Evolutionary conservation across 208 protist species (phyloP), one percentile per base, ranked within the genome.

Genomic region (Crithidia brevicula): DNA sequence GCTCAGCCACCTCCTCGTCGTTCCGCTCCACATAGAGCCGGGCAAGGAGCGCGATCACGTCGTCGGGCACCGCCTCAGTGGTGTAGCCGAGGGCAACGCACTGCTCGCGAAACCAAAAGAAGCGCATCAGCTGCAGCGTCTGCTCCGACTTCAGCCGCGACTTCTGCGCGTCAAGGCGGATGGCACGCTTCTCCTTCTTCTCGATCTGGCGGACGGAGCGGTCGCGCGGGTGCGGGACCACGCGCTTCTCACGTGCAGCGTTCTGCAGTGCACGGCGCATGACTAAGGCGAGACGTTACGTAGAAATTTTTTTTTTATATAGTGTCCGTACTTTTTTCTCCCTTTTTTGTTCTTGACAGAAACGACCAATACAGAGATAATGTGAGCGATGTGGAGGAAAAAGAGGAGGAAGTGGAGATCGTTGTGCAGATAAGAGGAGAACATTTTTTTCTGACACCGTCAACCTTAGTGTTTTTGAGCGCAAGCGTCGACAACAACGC

Each of bases 81-180:
- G 69, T 66, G 54, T 74, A 74, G 30, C 78, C 78, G 8, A 93
- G 80, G 8, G 82, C 69, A 6, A 81, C 43, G 56, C 83, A 89
- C 74, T 92, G 86, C 63, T 89, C 81, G 15, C 86, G 82, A 51
- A 95, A 93, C 87, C 90, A 95, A 27, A 80, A 82, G 57, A 86
- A 88, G 33, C 86, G 86, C 66, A 78, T 51, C 18, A 82, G 59
- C 20, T 81, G 79, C 57, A 81, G 68, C 28, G 74, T 40, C 22
- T 82, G 34, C 59, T 81, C 70, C 23, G 66, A 52, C 58, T 81
- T 72, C 30, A 79, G 80, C 18, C 62, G 51, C 31, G 62, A 67
- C 42, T 88, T 83, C 31, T 84, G 73, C 34, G 34, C 51, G 30
- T 65, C 64, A n/a, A 89, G 50, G 1, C 76, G 58, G 28, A 74